phyloP scores from a whole-genome alignment of 2,329 filamentous ascomycete species.

The Hypoxylon sp. region DNA sequence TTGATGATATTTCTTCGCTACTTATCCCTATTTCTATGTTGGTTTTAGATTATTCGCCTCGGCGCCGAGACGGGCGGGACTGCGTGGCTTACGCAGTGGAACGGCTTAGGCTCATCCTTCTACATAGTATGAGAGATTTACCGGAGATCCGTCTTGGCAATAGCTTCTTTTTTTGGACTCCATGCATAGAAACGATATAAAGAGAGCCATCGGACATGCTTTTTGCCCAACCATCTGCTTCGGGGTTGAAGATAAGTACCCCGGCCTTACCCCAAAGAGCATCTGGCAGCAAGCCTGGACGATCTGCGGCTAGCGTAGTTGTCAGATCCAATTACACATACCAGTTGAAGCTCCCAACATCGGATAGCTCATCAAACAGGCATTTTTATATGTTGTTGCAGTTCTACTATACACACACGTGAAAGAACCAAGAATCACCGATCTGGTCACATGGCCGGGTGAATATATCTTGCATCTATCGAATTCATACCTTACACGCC shows the following conservation, averaged over 20 bases:
- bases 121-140: conserved; percentile 44
- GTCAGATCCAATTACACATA: conserved; percentile 25
- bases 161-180: conserved; percentile 39
- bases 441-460: conserved; percentile 33
- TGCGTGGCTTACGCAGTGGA: conserved; percentile 32
- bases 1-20: conserved; percentile 34
- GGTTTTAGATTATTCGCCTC: conserved; percentile 40
- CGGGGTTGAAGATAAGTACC: conserved; percentile 27
- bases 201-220: conserved; percentile 21
- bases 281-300: conserved; percentile 23
- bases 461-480: conserved; percentile 23
- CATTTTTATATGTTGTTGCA: conserved; percentile 9
- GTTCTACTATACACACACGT: conserved; percentile 23
- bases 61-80: conserved; percentile 43
- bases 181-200: conserved; percentile 28
- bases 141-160: conserved; percentile 49
- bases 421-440: conserved; percentile 16
- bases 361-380: conserved; percentile 12
- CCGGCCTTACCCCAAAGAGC: conserved; percentile 35
- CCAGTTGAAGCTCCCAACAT: conserved; percentile 13
- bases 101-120: conserved; percentile 29
- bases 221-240: conserved; percentile 23
- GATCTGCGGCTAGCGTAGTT: conserved; percentile 41
- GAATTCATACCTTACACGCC: conserved; percentile 18
- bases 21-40: conserved; percentile 38